These are phyloP conservation scores for Pythium volutum DNA, from an alignment of 352 stramenopile genomes.

Conservation along the genomic window DNA sequence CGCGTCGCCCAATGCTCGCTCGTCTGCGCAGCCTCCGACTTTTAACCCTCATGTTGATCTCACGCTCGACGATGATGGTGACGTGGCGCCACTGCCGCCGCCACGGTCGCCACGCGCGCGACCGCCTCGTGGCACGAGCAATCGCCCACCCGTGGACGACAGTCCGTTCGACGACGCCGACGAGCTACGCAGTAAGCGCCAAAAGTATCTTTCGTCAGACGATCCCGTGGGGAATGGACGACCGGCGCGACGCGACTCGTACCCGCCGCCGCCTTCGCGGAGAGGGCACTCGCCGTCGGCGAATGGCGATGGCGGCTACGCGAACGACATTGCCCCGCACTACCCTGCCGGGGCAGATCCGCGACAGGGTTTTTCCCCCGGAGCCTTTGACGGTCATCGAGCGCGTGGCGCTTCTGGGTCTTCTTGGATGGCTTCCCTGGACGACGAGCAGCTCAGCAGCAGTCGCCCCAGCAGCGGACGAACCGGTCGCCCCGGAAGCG, in stretches of 20 bases:
- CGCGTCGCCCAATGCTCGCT: neutral
- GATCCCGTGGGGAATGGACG: constrained; percentile 6
- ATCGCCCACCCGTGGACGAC: neutral
- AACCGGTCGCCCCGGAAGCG: constrained; percentile 4
- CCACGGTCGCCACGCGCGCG: constrained; percentile 17
- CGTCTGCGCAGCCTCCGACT: neutral
- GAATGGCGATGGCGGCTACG: constrained; percentile 3
- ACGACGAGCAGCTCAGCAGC: neutral
- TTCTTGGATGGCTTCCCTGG: neutral
- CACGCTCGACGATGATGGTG: constrained; percentile 9
- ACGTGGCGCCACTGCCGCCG: neutral
- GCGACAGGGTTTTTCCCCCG: neutral
- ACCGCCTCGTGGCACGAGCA: neutral
- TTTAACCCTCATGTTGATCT: constrained; percentile 12
- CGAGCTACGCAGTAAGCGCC: constrained; percentile 14
- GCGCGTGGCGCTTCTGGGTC: neutral
- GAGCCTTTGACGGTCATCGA: too few species aligned
- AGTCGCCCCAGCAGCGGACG: constrained; percentile 6
- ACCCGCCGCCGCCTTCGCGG: constrained; percentile 2
- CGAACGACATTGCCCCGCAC: constrained; percentile 8
- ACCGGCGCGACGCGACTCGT: constrained; percentile 9
- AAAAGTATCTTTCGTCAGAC: constrained; percentile 7
- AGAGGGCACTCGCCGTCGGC: neutral
- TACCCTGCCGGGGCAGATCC: neutral
- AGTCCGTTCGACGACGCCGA: constrained; percentile 11